Evolutionary conservation across 2,329 filamentous ascomycete species (phyloP), one percentile per base, ranked within the genome.

Genomic region (Fusarium burgessii): DNA sequence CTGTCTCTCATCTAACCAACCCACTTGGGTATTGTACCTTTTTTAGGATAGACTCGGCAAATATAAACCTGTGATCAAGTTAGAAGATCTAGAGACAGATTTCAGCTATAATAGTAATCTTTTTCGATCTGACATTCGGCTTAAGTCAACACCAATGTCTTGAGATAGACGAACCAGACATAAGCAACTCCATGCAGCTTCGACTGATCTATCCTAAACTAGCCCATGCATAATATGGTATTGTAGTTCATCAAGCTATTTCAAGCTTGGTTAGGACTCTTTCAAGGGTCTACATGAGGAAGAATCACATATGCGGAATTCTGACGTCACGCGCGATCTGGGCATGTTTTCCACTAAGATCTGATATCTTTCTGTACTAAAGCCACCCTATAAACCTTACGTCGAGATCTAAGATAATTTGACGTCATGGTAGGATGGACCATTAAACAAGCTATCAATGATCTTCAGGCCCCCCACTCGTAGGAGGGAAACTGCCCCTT

Each of bases 391-490:
- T 18, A 47, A 51, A 52, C 38, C 46, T 43, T 20, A 25, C 32
- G 49, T 27, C 46, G 20, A 23, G 36, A 62, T 56, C 35, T 38
- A 12, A 38, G 36, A 32, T 25, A 35, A 32, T 63, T 14, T 32
- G 62, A 43, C 59, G 47, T 58, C 59, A 58, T 63, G 58, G 25
- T 46, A 47, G 32, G 35, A 47, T 23, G 25, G 11, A 23, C n/a
- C 35, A 33, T 41, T 27, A 49, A 33, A 50, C 27, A 40, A 38
- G 20, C 33, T 58, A 36, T 38, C 33, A 32, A 20, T 38, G 43
- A 60, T 45, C 58, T 38, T 33, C 49, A 29, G 18, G n/a, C 42
- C 10, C 14, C 40, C 27, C 23, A 33, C 45, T 38, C 25, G 45
- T 15, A 25, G 38, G 20, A 29, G 20, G 29, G 27, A 25, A 17